A percentile compares a stretch with the other conserved stretches of the same genome.
These are phyloP conservation scores for Fraxinus anomala DNA, from an alignment of 257 asterid genomes.

Conservation along the genomic window DNA sequence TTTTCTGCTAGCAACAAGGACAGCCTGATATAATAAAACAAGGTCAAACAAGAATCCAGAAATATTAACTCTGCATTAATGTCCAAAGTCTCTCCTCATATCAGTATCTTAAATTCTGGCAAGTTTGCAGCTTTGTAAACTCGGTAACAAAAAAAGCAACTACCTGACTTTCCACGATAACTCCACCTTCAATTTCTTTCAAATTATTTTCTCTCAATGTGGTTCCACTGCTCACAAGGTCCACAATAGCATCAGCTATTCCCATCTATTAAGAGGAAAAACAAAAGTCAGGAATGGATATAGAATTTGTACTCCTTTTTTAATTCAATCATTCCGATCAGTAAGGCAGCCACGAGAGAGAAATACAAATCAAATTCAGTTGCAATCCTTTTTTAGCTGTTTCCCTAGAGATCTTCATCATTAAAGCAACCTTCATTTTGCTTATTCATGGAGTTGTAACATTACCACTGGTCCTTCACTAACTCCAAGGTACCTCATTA, in stretches of 20 bases:
- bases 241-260: constrained; percentile 97
- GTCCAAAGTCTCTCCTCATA: constrained; percentile 5
- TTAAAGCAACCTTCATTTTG: constrained; percentile 1
- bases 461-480: not conserved
- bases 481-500: not conserved
- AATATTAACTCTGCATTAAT: constrained; percentile 17
- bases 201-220: constrained; percentile 87
- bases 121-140: constrained; percentile 14
- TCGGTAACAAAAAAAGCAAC: constrained; percentile 23
- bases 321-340: not conserved
- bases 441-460: not conserved
- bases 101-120: not conserved
- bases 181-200: constrained; percentile 94
- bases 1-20: constrained; percentile 88
- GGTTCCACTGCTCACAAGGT: constrained; percentile 98
- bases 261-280: constrained; percentile 71
- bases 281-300: constrained; percentile 3
- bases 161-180: constrained; percentile 94
- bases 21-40: constrained; percentile 59
- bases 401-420: not conserved
- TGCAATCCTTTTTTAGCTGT: not conserved
- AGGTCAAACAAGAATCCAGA: constrained; percentile 27
- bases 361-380: constrained; percentile 17
- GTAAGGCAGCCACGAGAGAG: not conserved
- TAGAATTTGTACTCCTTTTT: not conserved